Evolutionary conservation across 2,329 filamentous ascomycete species (phyloP).

Genomic region (Helotiales sp.): DNA sequence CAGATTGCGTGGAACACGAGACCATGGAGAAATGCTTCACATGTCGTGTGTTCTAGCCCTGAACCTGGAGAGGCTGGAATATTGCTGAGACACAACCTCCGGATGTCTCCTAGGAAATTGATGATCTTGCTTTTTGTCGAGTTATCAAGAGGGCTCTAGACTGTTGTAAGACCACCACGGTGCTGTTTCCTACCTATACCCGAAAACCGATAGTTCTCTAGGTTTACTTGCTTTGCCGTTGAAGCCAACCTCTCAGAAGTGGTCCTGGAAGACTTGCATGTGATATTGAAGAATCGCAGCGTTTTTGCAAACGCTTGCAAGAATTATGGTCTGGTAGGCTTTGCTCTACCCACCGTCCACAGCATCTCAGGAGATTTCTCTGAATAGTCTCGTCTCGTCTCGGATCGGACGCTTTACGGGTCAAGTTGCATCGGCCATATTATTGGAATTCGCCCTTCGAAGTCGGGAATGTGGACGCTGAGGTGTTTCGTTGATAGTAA

Average conservation of each 20-base stretch:
- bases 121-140: background rate
- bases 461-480: background rate
- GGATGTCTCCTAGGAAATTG: conserved; percentile 13
- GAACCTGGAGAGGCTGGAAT: conserved; percentile 5
- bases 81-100: conserved; percentile 11
- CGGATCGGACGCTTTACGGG: conserved; percentile 3
- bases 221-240: conserved; percentile 14
- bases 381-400: background rate
- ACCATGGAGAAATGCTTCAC: background rate
- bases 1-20: background rate
- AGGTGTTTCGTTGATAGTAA: background rate
- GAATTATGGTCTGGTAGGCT: background rate
- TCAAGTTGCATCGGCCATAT: background rate
- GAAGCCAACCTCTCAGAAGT: conserved; percentile 13
- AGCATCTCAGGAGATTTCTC: background rate
- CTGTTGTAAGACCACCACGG: background rate
- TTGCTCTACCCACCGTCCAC: background rate
- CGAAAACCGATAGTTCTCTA: conserved; percentile 5
- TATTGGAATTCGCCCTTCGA: background rate
- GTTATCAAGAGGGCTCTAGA: conserved; percentile 2
- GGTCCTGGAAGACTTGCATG: conserved; percentile 2
- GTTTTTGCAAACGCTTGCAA: background rate
- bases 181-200: background rate
- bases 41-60: background rate
- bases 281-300: conserved; percentile 1